A percentile compares a stretch with the other conserved stretches of the same genome.
Evolutionary conservation across 805 yeast genomes (phyloP).

Genomic region (Lipomyces spencermartinsiae): DNA sequence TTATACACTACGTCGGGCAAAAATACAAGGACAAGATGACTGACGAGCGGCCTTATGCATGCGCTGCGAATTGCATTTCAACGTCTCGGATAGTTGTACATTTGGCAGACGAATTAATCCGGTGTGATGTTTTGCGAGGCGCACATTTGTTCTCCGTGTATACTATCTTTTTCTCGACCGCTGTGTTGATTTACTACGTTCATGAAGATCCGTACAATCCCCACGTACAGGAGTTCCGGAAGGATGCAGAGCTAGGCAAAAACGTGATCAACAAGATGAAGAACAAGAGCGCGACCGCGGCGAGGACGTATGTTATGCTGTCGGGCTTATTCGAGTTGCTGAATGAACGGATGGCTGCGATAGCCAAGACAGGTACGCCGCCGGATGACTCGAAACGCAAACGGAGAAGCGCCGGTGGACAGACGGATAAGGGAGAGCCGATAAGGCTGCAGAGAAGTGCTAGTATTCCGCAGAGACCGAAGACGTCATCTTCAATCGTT

Average conservation of each 20-base stretch:
- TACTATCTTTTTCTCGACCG: slow-evolving; percentile 86
- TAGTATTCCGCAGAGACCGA: not conserved
- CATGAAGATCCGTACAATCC: slow-evolving; percentile 54
- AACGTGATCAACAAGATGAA: slow-evolving; percentile 72
- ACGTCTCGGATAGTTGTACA: slow-evolving; percentile 84
- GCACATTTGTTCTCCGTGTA: slow-evolving; percentile 92
- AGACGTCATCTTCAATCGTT: not conserved
- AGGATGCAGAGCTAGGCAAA: slow-evolving; percentile 84
- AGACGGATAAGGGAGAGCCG: not conserved
- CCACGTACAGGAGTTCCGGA: slow-evolving; percentile 54
- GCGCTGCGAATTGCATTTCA: slow-evolving; percentile 83
- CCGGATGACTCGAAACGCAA: slow-evolving; percentile 34
- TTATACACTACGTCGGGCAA: slow-evolving; percentile 79
- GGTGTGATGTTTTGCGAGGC: slow-evolving; percentile 72
- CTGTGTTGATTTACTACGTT: slow-evolving; percentile 80
- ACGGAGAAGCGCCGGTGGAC: slow-evolving; percentile 10
- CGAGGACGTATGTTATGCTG: slow-evolving; percentile 74
- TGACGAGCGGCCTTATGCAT: slow-evolving; percentile 67
- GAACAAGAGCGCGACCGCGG: slow-evolving; percentile 77
- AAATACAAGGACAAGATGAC: slow-evolving; percentile 48
- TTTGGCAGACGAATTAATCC: slow-evolving; percentile 79
- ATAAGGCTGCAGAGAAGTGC: not conserved
- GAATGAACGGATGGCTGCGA: slow-evolving; percentile 38
- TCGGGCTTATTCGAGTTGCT: slow-evolving; percentile 42
- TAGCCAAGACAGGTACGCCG: slow-evolving; percentile 11